These are phyloP conservation scores for Botrytis cinerea DNA, from an alignment of 2,329 filamentous ascomycete species.

Conservation along the genomic window DNA sequence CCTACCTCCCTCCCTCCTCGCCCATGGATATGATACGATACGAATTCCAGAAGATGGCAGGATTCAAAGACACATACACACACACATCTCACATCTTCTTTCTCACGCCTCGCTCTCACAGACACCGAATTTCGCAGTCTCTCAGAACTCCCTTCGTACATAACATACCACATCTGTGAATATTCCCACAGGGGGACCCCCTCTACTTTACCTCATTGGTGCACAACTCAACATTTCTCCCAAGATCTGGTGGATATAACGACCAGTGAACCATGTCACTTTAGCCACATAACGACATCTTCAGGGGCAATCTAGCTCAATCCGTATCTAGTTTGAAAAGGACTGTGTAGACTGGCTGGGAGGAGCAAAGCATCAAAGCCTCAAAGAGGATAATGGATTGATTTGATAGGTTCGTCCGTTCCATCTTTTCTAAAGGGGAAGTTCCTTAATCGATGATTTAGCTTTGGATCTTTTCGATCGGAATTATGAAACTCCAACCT, in stretches of 20 bases:
- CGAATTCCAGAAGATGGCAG: neutral
- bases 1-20: neutral
- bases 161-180: neutral
- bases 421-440: neutral
- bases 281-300: conserved; percentile 12
- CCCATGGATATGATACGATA: neutral
- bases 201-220: neutral
- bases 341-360: neutral
- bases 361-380: neutral
- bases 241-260: conserved; percentile 2
- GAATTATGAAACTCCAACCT: neutral
- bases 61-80: neutral
- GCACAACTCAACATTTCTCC: neutral
- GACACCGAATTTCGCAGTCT: neutral
- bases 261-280: neutral
- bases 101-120: neutral
- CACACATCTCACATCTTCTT: neutral
- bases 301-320: neutral
- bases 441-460: neutral
- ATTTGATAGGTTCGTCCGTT: neutral
- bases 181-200: neutral
- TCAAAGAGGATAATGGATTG: neutral
- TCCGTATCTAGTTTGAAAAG: neutral
- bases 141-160: neutral
- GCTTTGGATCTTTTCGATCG: neutral